These are phyloP conservation scores for Pholiota microspora DNA, from an alignment of 768 basidiomycete species.

Conservation along the genomic window DNA sequence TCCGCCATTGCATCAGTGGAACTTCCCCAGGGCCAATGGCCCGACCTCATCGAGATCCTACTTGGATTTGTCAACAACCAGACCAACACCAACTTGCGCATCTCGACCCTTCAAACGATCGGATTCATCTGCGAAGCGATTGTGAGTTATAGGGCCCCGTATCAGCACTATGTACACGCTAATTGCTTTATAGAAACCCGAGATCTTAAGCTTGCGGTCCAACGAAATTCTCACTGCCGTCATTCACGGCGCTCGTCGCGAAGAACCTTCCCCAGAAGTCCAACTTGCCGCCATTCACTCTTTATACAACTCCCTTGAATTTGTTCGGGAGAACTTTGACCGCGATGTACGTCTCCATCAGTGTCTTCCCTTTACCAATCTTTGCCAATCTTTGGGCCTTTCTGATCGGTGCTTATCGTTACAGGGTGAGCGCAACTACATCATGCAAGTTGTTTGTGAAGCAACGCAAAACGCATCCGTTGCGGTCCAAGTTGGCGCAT, in stretches of 20 bases:
- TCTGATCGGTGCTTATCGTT: conserved; percentile 9
- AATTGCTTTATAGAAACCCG: conserved; percentile 72
- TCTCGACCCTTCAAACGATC: conserved; percentile 91
- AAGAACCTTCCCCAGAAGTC: conserved; percentile 88
- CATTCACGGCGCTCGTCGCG: conserved; percentile 96
- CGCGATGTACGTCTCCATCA: conserved; percentile 68
- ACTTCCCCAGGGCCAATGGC: conserved; percentile 86
- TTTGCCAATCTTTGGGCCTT: background rate
- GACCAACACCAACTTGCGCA: conserved; percentile 69
- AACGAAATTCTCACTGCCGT: conserved; percentile 99
- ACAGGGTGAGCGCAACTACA: conserved; percentile 98
- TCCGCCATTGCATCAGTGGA: conserved; percentile 94
- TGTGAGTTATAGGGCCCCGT: conserved; percentile 50
- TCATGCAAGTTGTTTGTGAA: conserved; percentile 99
- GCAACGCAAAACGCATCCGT: conserved; percentile 85
- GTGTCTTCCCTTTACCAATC: background rate
- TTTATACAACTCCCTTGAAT: conserved; percentile 92
- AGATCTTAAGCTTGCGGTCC: conserved; percentile 82
- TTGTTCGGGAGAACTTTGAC: conserved; percentile 97
- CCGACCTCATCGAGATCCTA: conserved; percentile 83
- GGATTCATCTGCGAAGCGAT: conserved; percentile 97
- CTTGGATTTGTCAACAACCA: conserved; percentile 83
- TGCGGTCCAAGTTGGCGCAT: conserved; percentile 91
- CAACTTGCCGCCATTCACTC: conserved; percentile 93
- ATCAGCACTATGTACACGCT: conserved; percentile 1